Percentiles rank a stretch among this genome's conserved stretches.
Evolutionary conservation across 208 protist genomes (phyloP).

Genomic region (Leishmania lainsoni): DNA sequence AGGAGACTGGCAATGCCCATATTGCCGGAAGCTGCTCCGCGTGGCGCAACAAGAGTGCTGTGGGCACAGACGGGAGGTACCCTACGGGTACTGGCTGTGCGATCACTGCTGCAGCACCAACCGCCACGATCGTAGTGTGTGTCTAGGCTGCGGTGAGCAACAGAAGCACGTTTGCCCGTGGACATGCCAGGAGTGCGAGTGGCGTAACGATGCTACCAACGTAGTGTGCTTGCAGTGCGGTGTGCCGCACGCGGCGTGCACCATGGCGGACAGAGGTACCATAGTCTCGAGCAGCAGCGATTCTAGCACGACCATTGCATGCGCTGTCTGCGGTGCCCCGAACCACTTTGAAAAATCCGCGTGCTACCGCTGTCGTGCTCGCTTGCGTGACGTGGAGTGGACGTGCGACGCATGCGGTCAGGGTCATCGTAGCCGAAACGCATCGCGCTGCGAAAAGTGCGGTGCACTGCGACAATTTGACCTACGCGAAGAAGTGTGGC

Average conservation of each 20-base stretch:
- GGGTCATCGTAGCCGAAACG: constrained; percentile 28
- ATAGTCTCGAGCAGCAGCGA: constrained; percentile 9
- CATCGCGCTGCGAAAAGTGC: constrained; percentile 50
- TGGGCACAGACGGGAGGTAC: constrained; percentile 55
- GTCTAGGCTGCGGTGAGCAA: constrained; percentile 63
- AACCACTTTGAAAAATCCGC: constrained; percentile 45
- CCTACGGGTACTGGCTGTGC: constrained; percentile 81
- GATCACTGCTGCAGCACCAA: constrained; percentile 74
- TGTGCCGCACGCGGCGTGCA: constrained; percentile 34
- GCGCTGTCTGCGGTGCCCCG: constrained; percentile 55
- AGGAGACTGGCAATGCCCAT: constrained; percentile 82
- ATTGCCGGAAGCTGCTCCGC: constrained; percentile 51
- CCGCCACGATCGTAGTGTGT: constrained; percentile 42
- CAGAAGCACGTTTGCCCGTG: constrained; percentile 42
- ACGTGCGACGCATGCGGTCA: constrained; percentile 48
- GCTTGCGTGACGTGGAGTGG: constrained; percentile 54
- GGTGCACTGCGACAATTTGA: constrained; percentile 43
- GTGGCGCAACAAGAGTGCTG: constrained; percentile 56
- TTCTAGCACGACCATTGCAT: constrained; percentile 22
- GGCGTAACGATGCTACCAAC: constrained; percentile 36
- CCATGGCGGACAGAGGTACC: constrained; percentile 6
- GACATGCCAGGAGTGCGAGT: constrained; percentile 51
- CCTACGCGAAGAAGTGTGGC: constrained; percentile 62
- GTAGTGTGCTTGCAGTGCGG: constrained; percentile 55
- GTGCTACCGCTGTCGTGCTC: constrained; percentile 78